Evolutionary conservation across 805 yeast genomes (phyloP).

Genomic region (Brettanomyces sp.): DNA sequence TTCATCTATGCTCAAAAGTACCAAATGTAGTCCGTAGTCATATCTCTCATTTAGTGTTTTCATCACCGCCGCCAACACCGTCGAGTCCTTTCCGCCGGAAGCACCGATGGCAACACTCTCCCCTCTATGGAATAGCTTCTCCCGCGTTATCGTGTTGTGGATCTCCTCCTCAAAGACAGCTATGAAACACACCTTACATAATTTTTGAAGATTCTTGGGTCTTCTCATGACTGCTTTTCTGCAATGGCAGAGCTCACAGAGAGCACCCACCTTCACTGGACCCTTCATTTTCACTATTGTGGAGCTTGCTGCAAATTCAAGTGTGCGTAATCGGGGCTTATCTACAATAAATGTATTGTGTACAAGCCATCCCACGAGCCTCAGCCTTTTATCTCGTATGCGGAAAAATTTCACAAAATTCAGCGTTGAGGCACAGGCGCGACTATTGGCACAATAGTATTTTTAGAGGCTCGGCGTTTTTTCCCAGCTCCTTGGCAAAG

Average conservation of each 20-base stretch:
- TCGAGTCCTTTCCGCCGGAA: slow-evolving; percentile 96
- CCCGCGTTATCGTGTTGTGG: slow-evolving; percentile 74
- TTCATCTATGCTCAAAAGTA: slow-evolving; percentile 83
- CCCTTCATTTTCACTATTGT: too few species aligned
- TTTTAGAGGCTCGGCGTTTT: too few species aligned
- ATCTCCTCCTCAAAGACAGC: slow-evolving; percentile 91
- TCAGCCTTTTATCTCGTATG: too few species aligned
- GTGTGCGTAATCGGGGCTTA: too few species aligned
- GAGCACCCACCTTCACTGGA: slow-evolving; percentile 12
- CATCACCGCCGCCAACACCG: slow-evolving; percentile 83
- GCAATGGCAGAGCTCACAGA: slow-evolving; percentile 78
- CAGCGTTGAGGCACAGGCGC: too few species aligned
- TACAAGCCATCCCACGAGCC: too few species aligned
- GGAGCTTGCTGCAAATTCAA: too few species aligned
- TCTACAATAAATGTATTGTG: too few species aligned
- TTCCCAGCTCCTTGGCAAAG: too few species aligned
- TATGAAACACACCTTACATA: slow-evolving; percentile 87
- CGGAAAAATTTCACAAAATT: too few species aligned
- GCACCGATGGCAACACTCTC: slow-evolving; percentile 96
- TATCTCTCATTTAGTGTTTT: slow-evolving; percentile 83
- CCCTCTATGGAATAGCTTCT: slow-evolving; percentile 64
- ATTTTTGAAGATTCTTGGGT: slow-evolving; percentile 83
- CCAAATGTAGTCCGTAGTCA: slow-evolving; percentile 78
- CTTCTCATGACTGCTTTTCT: slow-evolving; percentile 82
- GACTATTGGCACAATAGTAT: too few species aligned